Base-by-base conservation (phyloP, 495 filamentous ascomycete genomes). In the Aspergillus leporis region DNA sequence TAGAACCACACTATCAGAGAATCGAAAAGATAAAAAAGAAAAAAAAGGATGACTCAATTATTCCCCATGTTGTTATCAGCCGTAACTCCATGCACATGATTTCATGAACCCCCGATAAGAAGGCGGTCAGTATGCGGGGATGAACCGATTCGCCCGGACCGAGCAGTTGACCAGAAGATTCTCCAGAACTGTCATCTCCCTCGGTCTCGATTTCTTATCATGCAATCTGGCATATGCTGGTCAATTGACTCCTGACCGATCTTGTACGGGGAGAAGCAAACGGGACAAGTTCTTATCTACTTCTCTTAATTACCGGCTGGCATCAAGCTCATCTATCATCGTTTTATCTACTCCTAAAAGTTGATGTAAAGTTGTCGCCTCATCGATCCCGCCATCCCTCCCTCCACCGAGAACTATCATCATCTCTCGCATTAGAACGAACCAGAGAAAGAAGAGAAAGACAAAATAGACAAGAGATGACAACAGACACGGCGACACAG, bases 101-200 rank as follows among this genome's bases (percentile, higher is more conserved):
- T 28, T 28, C 25, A 36, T 36, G 34, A 10, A 36, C 3, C 4
- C 13, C 41, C 45, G 55, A 51, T 58, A 58, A 58, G 46, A 38
- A 41, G 28, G 55, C 46, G 47, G 47, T 59, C 56, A 51, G 40
- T 48, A 51, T 53, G 56, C 56, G 56, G 56, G 56, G 49, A 7
- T 22, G 40, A 30, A 16, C 8, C 43, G 12, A 47, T 21, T 23
- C 19, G 41, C 16, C n/a, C 41, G n/a, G 41, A 18, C 16, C 18
- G 19, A 22, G 4, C 19, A 47, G 43, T 60, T 49, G 46, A 45
- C 51, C 57, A 53, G 56, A 52, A 57, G 55, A 57, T 57, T 57
- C 55, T 51, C 25, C 19, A 21, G 19, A 36, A 53, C 9, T 3
- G 32, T 34, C 30, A 53, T 47, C 19, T 1, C 9, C 18, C 16